Evolutionary conservation across 306 rosid genomes (phyloP), one percentile per base, ranked within the genome.

Genomic region (Psophocarpus tetragonolobus): DNA sequence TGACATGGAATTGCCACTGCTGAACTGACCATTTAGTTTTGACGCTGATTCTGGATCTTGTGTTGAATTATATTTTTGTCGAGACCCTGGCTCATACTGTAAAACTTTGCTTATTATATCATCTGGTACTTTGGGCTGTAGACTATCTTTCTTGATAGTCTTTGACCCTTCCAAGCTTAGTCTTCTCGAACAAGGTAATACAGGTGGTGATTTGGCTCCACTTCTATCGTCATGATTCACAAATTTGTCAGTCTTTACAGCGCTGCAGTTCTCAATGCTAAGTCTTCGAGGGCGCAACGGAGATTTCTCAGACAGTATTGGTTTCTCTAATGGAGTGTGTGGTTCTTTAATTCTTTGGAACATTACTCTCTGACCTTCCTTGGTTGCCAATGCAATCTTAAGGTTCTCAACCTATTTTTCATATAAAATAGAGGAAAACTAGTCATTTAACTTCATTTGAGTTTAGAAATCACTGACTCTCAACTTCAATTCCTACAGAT

Each of bases 351-450:
- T 69, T 83, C 81, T 88, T 41, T 27, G 86, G 5, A 70, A 38
- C 80, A 54, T 44, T 8, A 75, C 11, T 63, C 73, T 76, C 67
- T 85, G 90, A 24, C 62, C 81, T 80, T 91, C 96, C 82, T 84
- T 91, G 73, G 76, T 83, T 53, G 90, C 92, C 87, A 95, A 79
- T 33, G 91, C 94, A 79, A 58, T 87, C 85, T 91, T 91, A 21
- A 95, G 96, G 78, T 41, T 91, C 84, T 92, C 97, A 80, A 92
- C 80, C 99, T 89, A n/a, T n/a, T n/a, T n/a, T n/a, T n/a, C n/a
- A n/a, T n/a, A 70, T 23, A 44, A 48, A 77, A 69, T n/a, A 50
- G 48, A 62, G 21, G 69, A 6, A 57, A 81, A 70, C 26, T 27
- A 32, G 35, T 65, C 41, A 78, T 26, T 15, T 10, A 42, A 61